phyloP scores from a whole-genome alignment of 2,329 filamentous ascomycete genomes.

The Onygenales sp. region DNA sequence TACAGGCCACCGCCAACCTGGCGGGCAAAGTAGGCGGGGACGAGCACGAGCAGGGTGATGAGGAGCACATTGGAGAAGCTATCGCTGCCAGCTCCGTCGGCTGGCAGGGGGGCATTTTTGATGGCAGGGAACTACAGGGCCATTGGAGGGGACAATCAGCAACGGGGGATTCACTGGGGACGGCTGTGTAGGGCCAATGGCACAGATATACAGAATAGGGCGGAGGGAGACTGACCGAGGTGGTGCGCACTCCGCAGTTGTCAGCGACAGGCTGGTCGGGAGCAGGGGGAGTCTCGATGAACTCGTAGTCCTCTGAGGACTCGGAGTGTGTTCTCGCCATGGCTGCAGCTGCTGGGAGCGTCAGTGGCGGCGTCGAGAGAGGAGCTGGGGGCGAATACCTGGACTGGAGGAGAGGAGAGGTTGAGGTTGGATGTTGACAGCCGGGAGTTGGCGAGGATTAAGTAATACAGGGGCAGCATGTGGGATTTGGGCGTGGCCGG shows the following conservation, averaged over 20 bases:
- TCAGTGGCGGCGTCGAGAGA: slow-evolving; percentile 19
- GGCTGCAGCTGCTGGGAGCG: slow-evolving; percentile 11
- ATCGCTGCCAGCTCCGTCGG: slow-evolving; percentile 74
- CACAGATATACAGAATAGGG: neutral
- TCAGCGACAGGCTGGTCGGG: slow-evolving; percentile 41
- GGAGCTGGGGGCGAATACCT: slow-evolving; percentile 14
- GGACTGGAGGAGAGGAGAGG: slow-evolving; percentile 7
- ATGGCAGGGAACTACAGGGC: slow-evolving; percentile 65
- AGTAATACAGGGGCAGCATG: too few relatives aligned
- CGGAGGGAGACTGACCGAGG: slow-evolving; percentile 38
- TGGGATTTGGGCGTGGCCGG: too few relatives aligned
- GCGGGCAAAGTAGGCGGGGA: slow-evolving; percentile 74
- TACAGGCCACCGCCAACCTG: slow-evolving; percentile 77
- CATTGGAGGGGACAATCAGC: slow-evolving; percentile 3
- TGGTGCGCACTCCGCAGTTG: slow-evolving; percentile 53
- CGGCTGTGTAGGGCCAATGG: neutral
- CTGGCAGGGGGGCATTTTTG: slow-evolving; percentile 88
- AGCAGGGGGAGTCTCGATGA: slow-evolving; percentile 52
- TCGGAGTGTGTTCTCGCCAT: slow-evolving; percentile 35
- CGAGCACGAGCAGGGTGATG: slow-evolving; percentile 55
- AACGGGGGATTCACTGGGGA: neutral
- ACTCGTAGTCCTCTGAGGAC: slow-evolving; percentile 41
- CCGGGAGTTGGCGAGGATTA: neutral
- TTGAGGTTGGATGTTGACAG: neutral
- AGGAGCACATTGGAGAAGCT: slow-evolving; percentile 79